These are phyloP conservation scores for Sclerotinia sclerotiorum DNA, from an alignment of 2,329 filamentous ascomycete species.

Conservation along the genomic window DNA sequence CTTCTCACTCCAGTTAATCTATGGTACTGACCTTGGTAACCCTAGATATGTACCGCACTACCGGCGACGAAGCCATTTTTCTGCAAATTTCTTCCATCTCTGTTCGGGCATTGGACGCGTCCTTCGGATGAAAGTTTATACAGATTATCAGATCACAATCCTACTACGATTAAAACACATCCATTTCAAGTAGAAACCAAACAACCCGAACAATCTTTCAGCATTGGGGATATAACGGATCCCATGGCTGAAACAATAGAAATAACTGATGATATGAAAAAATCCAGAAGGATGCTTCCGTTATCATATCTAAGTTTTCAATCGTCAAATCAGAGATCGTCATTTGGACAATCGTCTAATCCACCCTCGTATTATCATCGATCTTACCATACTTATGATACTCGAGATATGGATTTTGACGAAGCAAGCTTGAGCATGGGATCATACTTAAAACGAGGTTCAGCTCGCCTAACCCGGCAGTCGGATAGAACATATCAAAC, in stretches of 20 bases:
- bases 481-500: conserved; percentile 5
- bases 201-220: neutral
- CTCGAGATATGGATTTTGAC: conserved; percentile 9
- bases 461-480: conserved; percentile 7
- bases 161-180: neutral
- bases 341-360: neutral
- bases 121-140: neutral
- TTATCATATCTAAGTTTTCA: conserved; percentile 16
- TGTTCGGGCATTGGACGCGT: conserved; percentile 3
- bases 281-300: conserved; percentile 14
- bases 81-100: conserved; percentile 41
- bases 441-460: neutral
- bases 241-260: neutral
- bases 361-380: neutral
- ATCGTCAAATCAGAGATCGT: neutral
- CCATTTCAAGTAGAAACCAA: neutral
- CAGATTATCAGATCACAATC: neutral
- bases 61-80: conserved; percentile 49
- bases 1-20: neutral
- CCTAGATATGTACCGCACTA: conserved; percentile 46
- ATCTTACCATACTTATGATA: conserved; percentile 9
- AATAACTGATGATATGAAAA: neutral
- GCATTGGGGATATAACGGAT: neutral
- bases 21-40: neutral
- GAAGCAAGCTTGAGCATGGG: conserved; percentile 16